A percentile compares a stretch with the other conserved stretches of the same genome.
These are phyloP conservation scores for Populus tremula DNA, from an alignment of 345 rosid genomes.

Conservation along the genomic window DNA sequence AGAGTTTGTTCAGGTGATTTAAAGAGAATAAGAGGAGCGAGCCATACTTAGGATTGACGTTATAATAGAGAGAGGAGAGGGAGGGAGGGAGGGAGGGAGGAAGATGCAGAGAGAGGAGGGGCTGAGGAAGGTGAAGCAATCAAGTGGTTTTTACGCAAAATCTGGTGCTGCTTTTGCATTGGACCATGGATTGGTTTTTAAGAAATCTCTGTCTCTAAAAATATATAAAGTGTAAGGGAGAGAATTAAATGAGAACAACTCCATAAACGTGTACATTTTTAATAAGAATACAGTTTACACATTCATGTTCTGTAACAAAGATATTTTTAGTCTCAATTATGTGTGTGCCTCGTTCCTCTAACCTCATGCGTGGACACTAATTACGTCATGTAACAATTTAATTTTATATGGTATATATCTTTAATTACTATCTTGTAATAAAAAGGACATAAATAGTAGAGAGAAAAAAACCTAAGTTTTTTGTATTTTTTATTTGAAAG, in stretches of 20 bases:
- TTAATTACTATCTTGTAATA: not conserved
- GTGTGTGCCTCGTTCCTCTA: not conserved
- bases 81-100: slow-evolving; percentile 10
- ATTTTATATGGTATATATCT: too few species aligned
- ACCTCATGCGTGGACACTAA: not conserved
- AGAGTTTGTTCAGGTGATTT: slow-evolving; percentile 27
- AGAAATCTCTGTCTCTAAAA: slow-evolving; percentile 38
- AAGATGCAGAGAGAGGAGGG: slow-evolving; percentile 12
- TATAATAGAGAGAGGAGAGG: slow-evolving; percentile 32
- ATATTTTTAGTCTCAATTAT: not conserved
- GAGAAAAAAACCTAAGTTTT: too few species aligned
- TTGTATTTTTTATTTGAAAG: too few species aligned
- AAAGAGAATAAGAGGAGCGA: slow-evolving; percentile 29
- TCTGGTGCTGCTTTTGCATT: slow-evolving; percentile 48
- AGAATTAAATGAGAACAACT: slow-evolving; percentile 15
- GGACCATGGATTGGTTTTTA: slow-evolving; percentile 48
- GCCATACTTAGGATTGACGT: slow-evolving; percentile 59
- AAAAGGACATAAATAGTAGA: too few species aligned
- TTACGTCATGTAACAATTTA: not conserved
- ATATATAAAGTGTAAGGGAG: not conserved
- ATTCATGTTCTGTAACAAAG: not conserved
- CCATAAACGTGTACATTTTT: slow-evolving; percentile 17
- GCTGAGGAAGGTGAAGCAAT: slow-evolving; percentile 52
- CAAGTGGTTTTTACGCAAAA: slow-evolving; percentile 64
- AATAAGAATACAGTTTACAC: slow-evolving; percentile 16